Evolutionary conservation across 352 stramenopile genomes (phyloP).

Genomic region (Phytophthora citricola): DNA sequence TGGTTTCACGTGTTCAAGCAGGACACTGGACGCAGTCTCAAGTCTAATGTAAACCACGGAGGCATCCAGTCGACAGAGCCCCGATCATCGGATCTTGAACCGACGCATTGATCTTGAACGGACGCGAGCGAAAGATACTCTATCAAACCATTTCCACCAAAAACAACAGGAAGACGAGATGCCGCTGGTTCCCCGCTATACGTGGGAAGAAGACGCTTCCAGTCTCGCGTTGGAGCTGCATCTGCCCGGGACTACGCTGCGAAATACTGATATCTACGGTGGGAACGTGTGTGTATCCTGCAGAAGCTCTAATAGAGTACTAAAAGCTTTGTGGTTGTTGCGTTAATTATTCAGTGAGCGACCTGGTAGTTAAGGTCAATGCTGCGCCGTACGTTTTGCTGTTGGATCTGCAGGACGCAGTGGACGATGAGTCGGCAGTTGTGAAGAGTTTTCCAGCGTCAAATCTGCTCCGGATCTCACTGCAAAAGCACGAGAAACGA

Average conservation of each 20-base stretch:
- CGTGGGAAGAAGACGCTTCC: conserved; percentile 65
- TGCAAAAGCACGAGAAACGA: conserved; percentile 49
- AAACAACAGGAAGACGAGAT: conserved; percentile 36
- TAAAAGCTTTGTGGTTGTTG: neutral
- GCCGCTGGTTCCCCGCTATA: conserved; percentile 70
- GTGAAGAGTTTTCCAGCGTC: conserved; percentile 53
- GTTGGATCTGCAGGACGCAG: conserved; percentile 62
- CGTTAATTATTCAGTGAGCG: conserved; percentile 56
- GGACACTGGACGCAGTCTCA: too few species aligned
- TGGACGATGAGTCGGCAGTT: conserved; percentile 59
- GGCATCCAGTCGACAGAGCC: too few species aligned
- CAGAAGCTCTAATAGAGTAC: neutral
- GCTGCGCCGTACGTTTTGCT: conserved; percentile 76
- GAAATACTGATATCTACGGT: conserved; percentile 78
- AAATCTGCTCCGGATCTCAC: conserved; percentile 50
- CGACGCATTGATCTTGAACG: conserved; percentile 2
- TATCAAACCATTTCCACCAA: neutral
- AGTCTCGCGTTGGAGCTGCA: conserved; percentile 61
- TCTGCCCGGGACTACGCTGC: conserved; percentile 54
- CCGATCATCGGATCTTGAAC: conserved; percentile 19
- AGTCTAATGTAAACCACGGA: too few species aligned
- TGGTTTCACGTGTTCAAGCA: neutral
- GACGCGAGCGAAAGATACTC: conserved; percentile 25
- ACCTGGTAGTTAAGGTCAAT: conserved; percentile 86
- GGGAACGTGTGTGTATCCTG: conserved; percentile 1